These are phyloP conservation scores for Drechslerella coelobrocha DNA, from an alignment of 2,329 filamentous ascomycete genomes.

Conservation along the genomic window DNA sequence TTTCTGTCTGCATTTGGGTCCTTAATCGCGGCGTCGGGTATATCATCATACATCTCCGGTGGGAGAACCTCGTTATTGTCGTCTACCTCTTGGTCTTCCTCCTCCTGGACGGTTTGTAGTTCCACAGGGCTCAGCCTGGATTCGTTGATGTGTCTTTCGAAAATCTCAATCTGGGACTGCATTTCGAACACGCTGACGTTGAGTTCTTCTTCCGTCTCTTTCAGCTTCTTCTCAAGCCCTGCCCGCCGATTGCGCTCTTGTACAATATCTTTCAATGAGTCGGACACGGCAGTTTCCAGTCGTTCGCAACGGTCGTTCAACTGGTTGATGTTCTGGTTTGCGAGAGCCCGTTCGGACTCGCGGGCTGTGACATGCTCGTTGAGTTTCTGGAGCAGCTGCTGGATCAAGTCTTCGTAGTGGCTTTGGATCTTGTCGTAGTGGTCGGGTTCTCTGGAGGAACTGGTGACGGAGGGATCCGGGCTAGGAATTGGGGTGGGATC, in stretches of 20 bases:
- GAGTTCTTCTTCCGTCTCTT: constrained; percentile 49
- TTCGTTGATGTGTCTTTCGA: constrained; percentile 45
- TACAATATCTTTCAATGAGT: constrained; percentile 42
- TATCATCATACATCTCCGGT: constrained; percentile 32
- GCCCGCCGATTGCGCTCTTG: constrained; percentile 29
- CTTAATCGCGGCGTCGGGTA: constrained; percentile 23
- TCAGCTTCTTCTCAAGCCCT: constrained; percentile 40
- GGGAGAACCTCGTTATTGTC: constrained; percentile 20
- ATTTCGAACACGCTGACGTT: constrained; percentile 49
- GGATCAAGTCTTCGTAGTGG: constrained; percentile 43
- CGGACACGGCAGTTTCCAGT: constrained; percentile 45
- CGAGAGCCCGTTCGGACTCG: constrained; percentile 31
- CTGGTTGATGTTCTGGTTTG: constrained; percentile 46
- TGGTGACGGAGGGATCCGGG: constrained; percentile 40
- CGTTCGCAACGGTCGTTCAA: constrained; percentile 42
- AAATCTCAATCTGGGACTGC: constrained; percentile 45
- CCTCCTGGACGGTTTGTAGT: constrained; percentile 13
- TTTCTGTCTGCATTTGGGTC: not conserved
- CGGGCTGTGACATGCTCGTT: constrained; percentile 35
- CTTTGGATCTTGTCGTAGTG: constrained; percentile 39
- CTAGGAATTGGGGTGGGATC: constrained; percentile 41
- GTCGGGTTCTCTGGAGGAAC: constrained; percentile 31
- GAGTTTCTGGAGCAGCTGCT: constrained; percentile 39
- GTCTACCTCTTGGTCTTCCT: not conserved
- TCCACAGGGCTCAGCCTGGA: constrained; percentile 44